Evolutionary conservation across 2,329 filamentous ascomycete species (phyloP).

Genomic region (Penicillium sp.): DNA sequence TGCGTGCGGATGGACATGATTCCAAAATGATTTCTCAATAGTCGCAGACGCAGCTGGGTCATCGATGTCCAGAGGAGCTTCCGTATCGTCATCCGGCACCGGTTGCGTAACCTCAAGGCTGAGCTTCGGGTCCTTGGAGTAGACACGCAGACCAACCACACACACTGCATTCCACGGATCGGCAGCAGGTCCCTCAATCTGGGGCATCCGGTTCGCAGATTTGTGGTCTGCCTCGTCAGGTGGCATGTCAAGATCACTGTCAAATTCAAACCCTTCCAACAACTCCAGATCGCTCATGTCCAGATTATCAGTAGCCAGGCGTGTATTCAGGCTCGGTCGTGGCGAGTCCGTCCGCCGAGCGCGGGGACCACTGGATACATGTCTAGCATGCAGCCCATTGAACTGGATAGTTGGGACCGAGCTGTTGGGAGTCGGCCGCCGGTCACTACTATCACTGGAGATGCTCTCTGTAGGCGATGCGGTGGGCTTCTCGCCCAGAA

Average conservation of each 20-base stretch:
- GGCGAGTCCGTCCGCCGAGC: slow-evolving; percentile 17
- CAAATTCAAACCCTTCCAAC: slow-evolving; percentile 44
- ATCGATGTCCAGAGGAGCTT: slow-evolving; percentile 47
- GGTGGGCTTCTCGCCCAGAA: slow-evolving; percentile 25
- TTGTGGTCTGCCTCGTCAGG: slow-evolving; percentile 26
- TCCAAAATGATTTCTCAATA: slow-evolving; percentile 25
- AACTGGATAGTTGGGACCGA: slow-evolving; percentile 31
- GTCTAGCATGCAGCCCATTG: slow-evolving; percentile 23
- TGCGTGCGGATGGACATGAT: neutral
- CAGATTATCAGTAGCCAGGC: slow-evolving; percentile 22
- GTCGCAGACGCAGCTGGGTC: slow-evolving; percentile 39
- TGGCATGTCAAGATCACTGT: slow-evolving; percentile 45
- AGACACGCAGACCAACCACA: slow-evolving; percentile 61
- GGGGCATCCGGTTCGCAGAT: neutral
- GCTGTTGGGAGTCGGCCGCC: slow-evolving; percentile 12
- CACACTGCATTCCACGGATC: slow-evolving; percentile 63
- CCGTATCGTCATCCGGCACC: slow-evolving; percentile 37
- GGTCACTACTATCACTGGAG: slow-evolving; percentile 20
- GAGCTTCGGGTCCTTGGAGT: slow-evolving; percentile 53
- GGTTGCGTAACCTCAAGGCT: slow-evolving; percentile 55
- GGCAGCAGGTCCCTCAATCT: slow-evolving; percentile 7
- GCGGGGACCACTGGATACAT: slow-evolving; percentile 8
- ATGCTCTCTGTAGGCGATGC: slow-evolving; percentile 30
- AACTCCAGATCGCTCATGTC: slow-evolving; percentile 35
- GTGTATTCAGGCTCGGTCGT: slow-evolving; percentile 27